Percentiles rank a stretch among this genome's conserved stretches.
Conservation (phyloP, 192 early-diverging fungal genomes). For the Umbelopsis sp. region DNA sequence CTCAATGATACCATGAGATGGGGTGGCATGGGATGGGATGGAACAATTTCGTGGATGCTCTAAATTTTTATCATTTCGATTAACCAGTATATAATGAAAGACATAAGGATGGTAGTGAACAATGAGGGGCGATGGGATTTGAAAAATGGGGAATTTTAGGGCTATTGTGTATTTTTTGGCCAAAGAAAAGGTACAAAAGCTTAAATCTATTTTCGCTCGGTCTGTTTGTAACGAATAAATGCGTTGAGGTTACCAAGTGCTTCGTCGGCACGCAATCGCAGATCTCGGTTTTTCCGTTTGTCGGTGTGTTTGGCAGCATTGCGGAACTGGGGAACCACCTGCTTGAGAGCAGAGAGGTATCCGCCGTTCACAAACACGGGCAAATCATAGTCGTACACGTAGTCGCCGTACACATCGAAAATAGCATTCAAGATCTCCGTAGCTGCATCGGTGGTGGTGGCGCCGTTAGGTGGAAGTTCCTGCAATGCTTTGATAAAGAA, state of each 20-base stretch:
- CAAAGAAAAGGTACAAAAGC: neutral
- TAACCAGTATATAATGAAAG: no score
- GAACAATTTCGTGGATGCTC: no score
- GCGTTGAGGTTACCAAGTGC: constrained; percentile 76
- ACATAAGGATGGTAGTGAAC: no score
- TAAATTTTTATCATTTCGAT: no score
- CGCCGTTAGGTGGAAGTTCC: constrained; percentile 32
- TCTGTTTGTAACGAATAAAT: constrained; percentile 89
- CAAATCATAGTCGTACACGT: constrained; percentile 77
- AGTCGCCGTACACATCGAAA: constrained; percentile 89
- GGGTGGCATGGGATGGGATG: no score
- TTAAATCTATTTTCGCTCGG: constrained; percentile 57
- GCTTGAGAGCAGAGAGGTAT: constrained; percentile 61
- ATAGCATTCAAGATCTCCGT: constrained; percentile 83
- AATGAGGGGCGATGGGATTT: neutral
- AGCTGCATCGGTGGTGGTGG: constrained; percentile 44
- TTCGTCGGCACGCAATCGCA: constrained; percentile 82
- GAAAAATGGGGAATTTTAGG: neutral
- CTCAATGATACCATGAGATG: no score
- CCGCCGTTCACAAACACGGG: constrained; percentile 80
- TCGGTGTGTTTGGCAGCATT: constrained; percentile 68
- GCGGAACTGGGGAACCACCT: constrained; percentile 51
- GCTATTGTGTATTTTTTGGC: no score
- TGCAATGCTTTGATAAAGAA: constrained; percentile 60
- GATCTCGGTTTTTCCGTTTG: constrained; percentile 64